phyloP scores from a whole-genome alignment of 1,284 basidiomycete species.

The Ceratobasidium sp. region DNA sequence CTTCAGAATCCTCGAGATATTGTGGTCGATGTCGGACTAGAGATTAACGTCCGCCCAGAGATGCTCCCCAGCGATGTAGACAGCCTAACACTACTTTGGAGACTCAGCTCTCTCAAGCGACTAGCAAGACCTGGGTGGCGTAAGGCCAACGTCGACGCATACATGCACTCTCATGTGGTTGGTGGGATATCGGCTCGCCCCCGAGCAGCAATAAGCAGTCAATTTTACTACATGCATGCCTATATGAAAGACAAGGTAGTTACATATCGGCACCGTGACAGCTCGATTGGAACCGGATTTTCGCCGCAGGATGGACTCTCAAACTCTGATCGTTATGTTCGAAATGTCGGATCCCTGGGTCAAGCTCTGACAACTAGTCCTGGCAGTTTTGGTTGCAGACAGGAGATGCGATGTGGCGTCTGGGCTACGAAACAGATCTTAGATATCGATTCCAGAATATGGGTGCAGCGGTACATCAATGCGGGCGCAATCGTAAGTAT shows the following conservation, averaged over 20 bases:
- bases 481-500: background rate
- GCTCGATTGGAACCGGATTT: background rate
- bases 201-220: background rate
- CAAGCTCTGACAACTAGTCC: no score
- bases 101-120: background rate
- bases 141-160: background rate
- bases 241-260: slow-evolving; percentile 28
- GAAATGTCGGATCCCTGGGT: background rate
- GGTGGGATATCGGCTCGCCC: background rate
- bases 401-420: slow-evolving; percentile 1
- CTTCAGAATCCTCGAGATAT: slow-evolving; percentile 19
- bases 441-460: background rate
- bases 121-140: background rate
- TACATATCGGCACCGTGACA: slow-evolving; percentile 17
- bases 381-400: background rate
- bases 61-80: background rate
- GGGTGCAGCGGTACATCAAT: background rate
- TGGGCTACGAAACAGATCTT: slow-evolving; percentile 12
- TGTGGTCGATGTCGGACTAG: background rate
- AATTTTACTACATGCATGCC: background rate
- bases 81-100: slow-evolving; percentile 8
- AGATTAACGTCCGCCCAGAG: background rate
- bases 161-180: slow-evolving; percentile 19
- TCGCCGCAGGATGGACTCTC: background rate
- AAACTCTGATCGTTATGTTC: background rate